phyloP scores from a whole-genome alignment of 2,329 filamentous ascomycete genomes.

The Penicillium aurantiogriseum region DNA sequence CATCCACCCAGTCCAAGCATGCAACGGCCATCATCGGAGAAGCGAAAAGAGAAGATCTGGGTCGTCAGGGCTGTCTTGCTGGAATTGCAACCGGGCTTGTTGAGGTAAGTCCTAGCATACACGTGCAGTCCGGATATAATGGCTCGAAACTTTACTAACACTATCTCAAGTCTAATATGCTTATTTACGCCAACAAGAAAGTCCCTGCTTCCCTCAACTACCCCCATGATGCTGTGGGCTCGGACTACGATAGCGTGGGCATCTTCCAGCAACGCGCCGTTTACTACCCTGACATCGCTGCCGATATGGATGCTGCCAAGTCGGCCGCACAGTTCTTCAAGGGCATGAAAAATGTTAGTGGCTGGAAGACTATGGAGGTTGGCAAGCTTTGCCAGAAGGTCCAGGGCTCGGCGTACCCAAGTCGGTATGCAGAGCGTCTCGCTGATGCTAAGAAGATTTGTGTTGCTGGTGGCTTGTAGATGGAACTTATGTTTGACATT shows the following conservation, averaged over 20 bases:
- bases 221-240: constrained; percentile 19
- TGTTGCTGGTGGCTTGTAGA: constrained; percentile 15
- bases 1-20: constrained; percentile 19
- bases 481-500: background rate
- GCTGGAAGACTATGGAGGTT: constrained; percentile 22
- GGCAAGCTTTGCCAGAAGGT: constrained; percentile 25
- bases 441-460: constrained; percentile 17
- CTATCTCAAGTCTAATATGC: constrained; percentile 13
- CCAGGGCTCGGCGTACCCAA: constrained; percentile 21
- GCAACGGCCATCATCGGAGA: constrained; percentile 21
- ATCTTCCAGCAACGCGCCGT: constrained; percentile 27
- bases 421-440: constrained; percentile 14
- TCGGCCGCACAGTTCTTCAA: constrained; percentile 23
- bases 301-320: constrained; percentile 20
- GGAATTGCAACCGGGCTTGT: constrained; percentile 24
- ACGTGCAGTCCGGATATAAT: too few relatives aligned
- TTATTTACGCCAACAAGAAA: constrained; percentile 21
- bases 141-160: background rate
- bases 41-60: constrained; percentile 17
- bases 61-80: constrained; percentile 21
- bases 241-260: constrained; percentile 25
- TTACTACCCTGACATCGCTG: constrained; percentile 22
- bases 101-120: constrained; percentile 12
- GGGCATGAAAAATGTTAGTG: constrained; percentile 18
- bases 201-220: constrained; percentile 24